Evolutionary conservation across 2,329 filamentous ascomycete genomes (phyloP).

Genomic region (Zasmidium cellare): DNA sequence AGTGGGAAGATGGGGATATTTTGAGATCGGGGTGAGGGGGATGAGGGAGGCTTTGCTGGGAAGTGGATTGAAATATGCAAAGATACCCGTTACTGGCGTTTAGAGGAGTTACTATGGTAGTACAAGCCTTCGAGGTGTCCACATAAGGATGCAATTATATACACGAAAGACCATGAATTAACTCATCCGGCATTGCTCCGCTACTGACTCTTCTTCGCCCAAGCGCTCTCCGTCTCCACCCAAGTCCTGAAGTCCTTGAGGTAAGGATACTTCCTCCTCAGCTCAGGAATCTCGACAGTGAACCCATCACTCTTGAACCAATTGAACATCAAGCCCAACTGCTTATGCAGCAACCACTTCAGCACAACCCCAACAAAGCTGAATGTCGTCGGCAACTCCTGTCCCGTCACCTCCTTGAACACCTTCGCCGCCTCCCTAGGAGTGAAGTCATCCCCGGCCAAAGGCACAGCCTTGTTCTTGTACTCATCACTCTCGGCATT

Average conservation of each 20-base stretch:
- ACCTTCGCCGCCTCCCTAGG: slow-evolving; percentile 46
- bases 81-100: not conserved
- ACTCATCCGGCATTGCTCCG: too few relatives aligned
- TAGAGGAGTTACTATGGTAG: not conserved
- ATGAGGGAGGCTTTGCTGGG: not conserved
- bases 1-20: slow-evolving; percentile 20
- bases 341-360: slow-evolving; percentile 41
- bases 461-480: slow-evolving; percentile 45
- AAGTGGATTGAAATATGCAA: not conserved
- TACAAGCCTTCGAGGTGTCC: too few relatives aligned
- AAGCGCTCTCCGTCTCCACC: slow-evolving; percentile 1
- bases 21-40: slow-evolving; percentile 3
- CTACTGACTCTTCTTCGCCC: not conserved
- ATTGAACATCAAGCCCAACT: slow-evolving; percentile 30
- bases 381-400: slow-evolving; percentile 45
- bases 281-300: not conserved
- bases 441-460: slow-evolving; percentile 56
- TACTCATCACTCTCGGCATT: slow-evolving; percentile 42
- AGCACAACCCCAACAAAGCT: slow-evolving; percentile 42
- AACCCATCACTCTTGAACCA: slow-evolving; percentile 4
- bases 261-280: not conserved
- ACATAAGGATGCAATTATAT: too few relatives aligned
- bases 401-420: slow-evolving; percentile 50
- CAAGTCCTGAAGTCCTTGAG: not conserved
- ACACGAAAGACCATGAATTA: too few relatives aligned